Percentiles rank a stretch among this genome's conserved stretches.
phyloP scores from a whole-genome alignment of 106 monocot genomes.

The Dendrobium huoshanense region DNA sequence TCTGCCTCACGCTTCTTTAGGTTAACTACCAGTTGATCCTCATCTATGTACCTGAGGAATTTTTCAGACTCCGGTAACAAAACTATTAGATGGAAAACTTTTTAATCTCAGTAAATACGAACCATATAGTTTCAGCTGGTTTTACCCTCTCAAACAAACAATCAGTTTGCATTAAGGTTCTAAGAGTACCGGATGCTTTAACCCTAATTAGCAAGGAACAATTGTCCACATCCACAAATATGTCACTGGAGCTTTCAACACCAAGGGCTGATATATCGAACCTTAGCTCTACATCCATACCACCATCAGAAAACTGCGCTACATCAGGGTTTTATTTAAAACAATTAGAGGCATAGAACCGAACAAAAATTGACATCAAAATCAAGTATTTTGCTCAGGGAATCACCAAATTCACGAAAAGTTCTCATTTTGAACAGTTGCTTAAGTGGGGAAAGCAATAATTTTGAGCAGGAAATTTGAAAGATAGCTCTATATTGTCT shows the following conservation, averaged over 20 bases:
- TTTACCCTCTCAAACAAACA: slow-evolving; percentile 69
- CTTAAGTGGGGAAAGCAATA: not conserved
- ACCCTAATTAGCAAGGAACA: slow-evolving; percentile 55
- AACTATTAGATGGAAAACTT: not conserved
- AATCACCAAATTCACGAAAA: not conserved
- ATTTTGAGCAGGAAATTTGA: not conserved
- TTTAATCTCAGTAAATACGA: slow-evolving; percentile 7
- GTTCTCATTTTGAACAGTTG: not conserved
- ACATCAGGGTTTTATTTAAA: not conserved
- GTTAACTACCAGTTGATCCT: slow-evolving; percentile 77
- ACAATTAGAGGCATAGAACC: no score
- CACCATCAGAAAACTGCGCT: slow-evolving; percentile 57
- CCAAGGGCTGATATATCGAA: slow-evolving; percentile 33
- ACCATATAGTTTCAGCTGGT: slow-evolving; percentile 94
- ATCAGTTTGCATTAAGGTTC: slow-evolving; percentile 48
- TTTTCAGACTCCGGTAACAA: not conserved
- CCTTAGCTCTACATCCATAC: slow-evolving; percentile 55
- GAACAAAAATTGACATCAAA: not conserved
- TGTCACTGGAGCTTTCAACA: slow-evolving; percentile 43
- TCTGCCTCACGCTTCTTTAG: slow-evolving; percentile 64
- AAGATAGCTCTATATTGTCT: no score
- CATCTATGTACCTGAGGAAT: slow-evolving; percentile 73
- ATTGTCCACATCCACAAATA: slow-evolving; percentile 72
- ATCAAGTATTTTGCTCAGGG: not conserved
- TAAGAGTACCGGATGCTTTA: slow-evolving; percentile 40